These are phyloP conservation scores for Phytophthora litchii DNA, from an alignment of 352 stramenopile species.

Conservation along the genomic window DNA sequence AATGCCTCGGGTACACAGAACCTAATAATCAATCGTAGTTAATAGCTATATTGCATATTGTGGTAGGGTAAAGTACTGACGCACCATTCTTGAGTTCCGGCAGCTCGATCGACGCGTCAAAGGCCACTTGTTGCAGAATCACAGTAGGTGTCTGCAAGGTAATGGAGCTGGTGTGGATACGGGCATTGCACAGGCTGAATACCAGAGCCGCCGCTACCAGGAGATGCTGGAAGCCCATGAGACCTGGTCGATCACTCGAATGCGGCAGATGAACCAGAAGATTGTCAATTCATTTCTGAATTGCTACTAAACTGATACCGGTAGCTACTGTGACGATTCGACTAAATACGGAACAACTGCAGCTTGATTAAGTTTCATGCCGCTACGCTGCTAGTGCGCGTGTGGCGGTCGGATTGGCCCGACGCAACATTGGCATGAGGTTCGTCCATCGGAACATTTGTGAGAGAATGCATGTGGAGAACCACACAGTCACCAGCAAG, in stretches of 20 bases:
- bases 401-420: slow-evolving; percentile 40
- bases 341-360: slow-evolving; percentile 21
- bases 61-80: not conserved
- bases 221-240: slow-evolving; percentile 25
- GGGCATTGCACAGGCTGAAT: slow-evolving; percentile 8
- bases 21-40: slow-evolving; percentile 32
- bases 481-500: slow-evolving; percentile 87
- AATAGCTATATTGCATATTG: slow-evolving; percentile 1
- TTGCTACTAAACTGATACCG: too few species aligned
- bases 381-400: slow-evolving; percentile 48
- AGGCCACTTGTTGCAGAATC: slow-evolving; percentile 75
- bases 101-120: slow-evolving; percentile 68
- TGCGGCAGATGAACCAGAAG: too few species aligned
- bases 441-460: slow-evolving; percentile 88
- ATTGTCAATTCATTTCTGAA: slow-evolving; percentile 8
- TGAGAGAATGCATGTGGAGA: slow-evolving; percentile 89
- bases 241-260: slow-evolving; percentile 8
- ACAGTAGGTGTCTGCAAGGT: slow-evolving; percentile 56
- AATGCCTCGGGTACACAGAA: slow-evolving; percentile 67
- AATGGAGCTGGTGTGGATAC: slow-evolving; percentile 13
- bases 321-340: slow-evolving; percentile 3
- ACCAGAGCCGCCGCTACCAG: slow-evolving; percentile 7
- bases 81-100: slow-evolving; percentile 78
- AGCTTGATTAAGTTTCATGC: slow-evolving; percentile 3
- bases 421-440: slow-evolving; percentile 73